Evolutionary conservation across 176 grass and related monocot species (phyloP), one percentile per base, ranked within the genome.

Genomic region (Eremochloa ophiuroides): DNA sequence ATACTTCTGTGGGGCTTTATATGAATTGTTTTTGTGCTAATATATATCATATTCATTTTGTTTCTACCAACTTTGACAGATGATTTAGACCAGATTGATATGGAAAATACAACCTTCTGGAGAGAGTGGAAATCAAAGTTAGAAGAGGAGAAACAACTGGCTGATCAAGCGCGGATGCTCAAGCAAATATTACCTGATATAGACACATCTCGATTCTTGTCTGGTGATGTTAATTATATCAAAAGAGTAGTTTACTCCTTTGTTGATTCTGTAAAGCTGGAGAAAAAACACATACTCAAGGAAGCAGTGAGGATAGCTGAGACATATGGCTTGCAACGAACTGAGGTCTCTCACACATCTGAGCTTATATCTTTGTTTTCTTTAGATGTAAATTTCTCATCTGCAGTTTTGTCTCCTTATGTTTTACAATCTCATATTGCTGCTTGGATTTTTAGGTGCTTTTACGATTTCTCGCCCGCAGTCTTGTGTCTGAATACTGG

Each of bases 41-140:
- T 82, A 77, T 26, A 60, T n/a, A 28, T 35, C 44, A 73, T 66
- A 26, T 76, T 77, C 9, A 58, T 69, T 70, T 83, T 67, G 15
- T 38, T 66, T 67, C 48, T 84, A 72, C 68, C 76, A 60, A 72
- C 29, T 83, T 82, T 85, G 71, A 62, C 78, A 98, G 95, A 95
- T 91, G 92, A 90, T 23, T 59, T 82, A 51, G 90, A 91, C 41
- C 78, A 94, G 74, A 93, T 91, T 82, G 90, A 94, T 78, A 86
- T 89, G 60, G 78, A 22, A 62, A 82, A 94, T 79, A 87, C 84
- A 58, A 94, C 90, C 62, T 98, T 91, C 77, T 98, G 95, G 95
- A 91, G 63, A 72, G 95, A 95, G 55, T 98, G 92, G 95, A 94
- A 98, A 85, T 81, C 82, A 69, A 98, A 95, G 66, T 75, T 98